Conservation (phyloP, 306 rosid species). For the Begonia masoniana region DNA sequence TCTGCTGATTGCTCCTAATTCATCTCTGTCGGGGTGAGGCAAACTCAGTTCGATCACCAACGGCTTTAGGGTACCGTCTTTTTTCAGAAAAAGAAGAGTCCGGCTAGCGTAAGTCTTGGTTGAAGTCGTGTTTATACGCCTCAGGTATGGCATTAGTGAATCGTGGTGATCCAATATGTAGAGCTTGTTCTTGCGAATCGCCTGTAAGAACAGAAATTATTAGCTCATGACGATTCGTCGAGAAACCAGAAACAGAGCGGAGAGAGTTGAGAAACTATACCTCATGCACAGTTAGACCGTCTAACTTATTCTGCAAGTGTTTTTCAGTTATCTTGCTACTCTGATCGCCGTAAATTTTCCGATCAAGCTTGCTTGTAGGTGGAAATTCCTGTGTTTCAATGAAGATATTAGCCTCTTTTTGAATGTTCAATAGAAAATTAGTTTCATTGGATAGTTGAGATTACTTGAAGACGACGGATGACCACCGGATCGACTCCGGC, state of each 20-base stretch:
- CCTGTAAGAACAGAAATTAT: slow-evolving; percentile 29
- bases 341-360: slow-evolving; percentile 45
- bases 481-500: slow-evolving; percentile 71
- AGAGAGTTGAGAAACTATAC: slow-evolving; percentile 8
- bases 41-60: slow-evolving; percentile 66
- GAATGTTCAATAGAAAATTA: too few species aligned
- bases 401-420: not conserved
- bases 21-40: slow-evolving; percentile 46
- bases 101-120: slow-evolving; percentile 59
- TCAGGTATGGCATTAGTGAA: slow-evolving; percentile 48
- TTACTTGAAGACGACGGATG: slow-evolving; percentile 52
- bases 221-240: too few species aligned
- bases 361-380: slow-evolving; percentile 54
- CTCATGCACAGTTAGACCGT: slow-evolving; percentile 51
- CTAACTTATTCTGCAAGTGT: slow-evolving; percentile 33
- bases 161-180: slow-evolving; percentile 78
- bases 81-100: slow-evolving; percentile 47
- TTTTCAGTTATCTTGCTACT: slow-evolving; percentile 39
- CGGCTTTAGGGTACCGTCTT: slow-evolving; percentile 69
- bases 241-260: too few species aligned
- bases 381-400: slow-evolving; percentile 54
- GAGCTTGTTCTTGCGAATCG: slow-evolving; percentile 30
- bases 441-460: slow-evolving; percentile 5
- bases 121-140: slow-evolving; percentile 44
- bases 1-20: slow-evolving; percentile 41